phyloP scores from a whole-genome alignment of 2,329 filamentous ascomycete genomes.

The Chaetothyriales sp. region DNA sequence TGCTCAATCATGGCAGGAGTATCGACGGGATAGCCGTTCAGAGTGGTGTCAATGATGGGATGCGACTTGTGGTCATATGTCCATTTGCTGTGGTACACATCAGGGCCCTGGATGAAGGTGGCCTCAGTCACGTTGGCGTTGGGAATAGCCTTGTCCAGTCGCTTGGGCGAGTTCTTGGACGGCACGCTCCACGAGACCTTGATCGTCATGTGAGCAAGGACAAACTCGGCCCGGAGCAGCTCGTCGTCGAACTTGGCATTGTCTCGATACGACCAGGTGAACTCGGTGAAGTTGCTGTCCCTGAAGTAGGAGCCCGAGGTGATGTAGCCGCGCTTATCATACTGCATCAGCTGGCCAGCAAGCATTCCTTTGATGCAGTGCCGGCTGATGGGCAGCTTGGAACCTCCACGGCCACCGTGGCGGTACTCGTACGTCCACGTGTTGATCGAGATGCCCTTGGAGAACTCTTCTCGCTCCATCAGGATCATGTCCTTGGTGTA shows the following conservation, averaged over 20 bases:
- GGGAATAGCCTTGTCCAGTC: conserved; percentile 38
- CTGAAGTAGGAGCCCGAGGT: conserved; percentile 39
- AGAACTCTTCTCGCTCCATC: conserved; percentile 26
- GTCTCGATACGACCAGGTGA: conserved; percentile 41
- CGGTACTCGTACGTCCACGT: conserved; percentile 36
- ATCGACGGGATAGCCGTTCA: conserved; percentile 36
- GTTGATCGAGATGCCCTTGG: conserved; percentile 28
- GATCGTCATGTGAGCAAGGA: conserved; percentile 38
- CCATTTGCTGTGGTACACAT: conserved; percentile 38
- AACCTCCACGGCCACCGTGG: conserved; percentile 5
- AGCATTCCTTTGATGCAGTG: conserved; percentile 33
- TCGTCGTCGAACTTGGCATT: conserved; percentile 40
- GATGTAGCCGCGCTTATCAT: conserved; percentile 39
- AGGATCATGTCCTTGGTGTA: conserved; percentile 24
- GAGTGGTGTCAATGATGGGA: conserved; percentile 31
- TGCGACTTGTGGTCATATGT: conserved; percentile 36
- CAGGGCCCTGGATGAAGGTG: conserved; percentile 37
- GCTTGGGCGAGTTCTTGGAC: conserved; percentile 35
- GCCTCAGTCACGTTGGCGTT: conserved; percentile 40
- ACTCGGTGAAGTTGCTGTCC: conserved; percentile 37
- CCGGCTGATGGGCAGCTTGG: conserved; percentile 31
- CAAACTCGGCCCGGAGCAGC: conserved; percentile 40
- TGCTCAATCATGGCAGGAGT: conserved; percentile 41
- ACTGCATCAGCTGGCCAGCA: conserved; percentile 34
- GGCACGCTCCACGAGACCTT: conserved; percentile 41